Evolutionary conservation across 2,329 filamentous ascomycete genomes (phyloP).

Genomic region (Colletotrichum chlorophyti): DNA sequence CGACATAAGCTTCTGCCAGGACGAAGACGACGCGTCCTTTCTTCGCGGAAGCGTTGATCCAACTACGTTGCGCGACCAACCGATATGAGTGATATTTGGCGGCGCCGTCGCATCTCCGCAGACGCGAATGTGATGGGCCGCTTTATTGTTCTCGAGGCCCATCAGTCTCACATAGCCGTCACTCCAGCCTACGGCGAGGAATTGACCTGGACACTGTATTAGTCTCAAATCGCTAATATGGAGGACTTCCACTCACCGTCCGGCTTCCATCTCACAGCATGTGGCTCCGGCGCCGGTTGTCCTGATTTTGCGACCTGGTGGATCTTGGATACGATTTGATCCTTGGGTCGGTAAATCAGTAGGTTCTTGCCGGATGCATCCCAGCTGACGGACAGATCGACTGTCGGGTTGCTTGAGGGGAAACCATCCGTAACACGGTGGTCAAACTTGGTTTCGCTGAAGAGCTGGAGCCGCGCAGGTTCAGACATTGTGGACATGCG

Average conservation of each 20-base stretch:
- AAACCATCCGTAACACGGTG: constrained; percentile 62
- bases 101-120: constrained; percentile 45
- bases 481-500: constrained; percentile 32
- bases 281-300: constrained; percentile 48
- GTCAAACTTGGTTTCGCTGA: constrained; percentile 65
- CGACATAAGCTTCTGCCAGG: constrained; percentile 39
- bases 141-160: constrained; percentile 81
- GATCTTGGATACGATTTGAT: constrained; percentile 67
- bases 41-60: constrained; percentile 26
- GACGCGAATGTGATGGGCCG: constrained; percentile 73
- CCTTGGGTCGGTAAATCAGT: constrained; percentile 79
- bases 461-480: constrained; percentile 48
- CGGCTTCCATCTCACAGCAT: constrained; percentile 68
- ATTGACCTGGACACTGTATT: constrained; percentile 61
- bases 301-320: constrained; percentile 51
- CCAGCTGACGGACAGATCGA: constrained; percentile 79
- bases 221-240: not conserved
- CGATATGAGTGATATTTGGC: constrained; percentile 57
- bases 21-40: constrained; percentile 29
- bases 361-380: constrained; percentile 73
- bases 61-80: constrained; percentile 56
- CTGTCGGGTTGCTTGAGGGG: constrained; percentile 80
- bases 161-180: constrained; percentile 81
- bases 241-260: constrained; percentile 62
- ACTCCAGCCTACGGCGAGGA: constrained; percentile 83